phyloP scores from a whole-genome alignment of 129 eudicot species.

The Logfia minima region DNA sequence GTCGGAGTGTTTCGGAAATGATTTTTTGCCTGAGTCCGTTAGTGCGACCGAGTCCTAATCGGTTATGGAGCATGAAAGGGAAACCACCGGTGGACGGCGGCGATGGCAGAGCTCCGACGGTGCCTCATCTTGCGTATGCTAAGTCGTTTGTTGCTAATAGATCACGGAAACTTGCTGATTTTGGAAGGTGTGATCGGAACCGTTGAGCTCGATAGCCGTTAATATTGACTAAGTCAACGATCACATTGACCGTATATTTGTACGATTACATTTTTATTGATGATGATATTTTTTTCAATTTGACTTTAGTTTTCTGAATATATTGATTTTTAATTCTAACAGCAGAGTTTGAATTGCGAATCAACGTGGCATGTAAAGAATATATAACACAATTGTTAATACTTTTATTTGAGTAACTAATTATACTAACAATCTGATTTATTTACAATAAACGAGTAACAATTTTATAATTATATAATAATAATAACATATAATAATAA shows the following conservation, averaged over 20 bases:
- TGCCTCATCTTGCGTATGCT: constrained; percentile 44
- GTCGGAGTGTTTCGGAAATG: constrained; percentile 41
- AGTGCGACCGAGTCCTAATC: constrained; percentile 61
- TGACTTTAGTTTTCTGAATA: not conserved
- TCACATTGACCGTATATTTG: constrained; percentile 25
- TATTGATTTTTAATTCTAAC: not conserved
- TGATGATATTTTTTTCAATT: not conserved
- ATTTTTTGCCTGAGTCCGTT: constrained; percentile 62
- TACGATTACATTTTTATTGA: constrained; percentile 1
- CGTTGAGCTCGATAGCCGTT: constrained; percentile 42
- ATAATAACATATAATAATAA: no score
- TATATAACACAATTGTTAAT: not conserved
- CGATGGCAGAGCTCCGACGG: constrained; percentile 31
- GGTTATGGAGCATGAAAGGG: constrained; percentile 58
- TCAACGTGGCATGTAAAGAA: not conserved
- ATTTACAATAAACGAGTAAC: not conserved
- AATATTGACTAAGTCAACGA: constrained; percentile 33
- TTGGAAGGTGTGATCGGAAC: constrained; percentile 57
- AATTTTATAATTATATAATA: no score
- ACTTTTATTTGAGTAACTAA: not conserved
- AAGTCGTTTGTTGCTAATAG: constrained; percentile 59
- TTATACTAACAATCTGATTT: not conserved
- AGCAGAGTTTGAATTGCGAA: no score
- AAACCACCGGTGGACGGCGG: constrained; percentile 38
- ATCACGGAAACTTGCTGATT: constrained; percentile 72